Conservation (phyloP, 177 flowering plant species). For the Telopea speciosissima region DNA sequence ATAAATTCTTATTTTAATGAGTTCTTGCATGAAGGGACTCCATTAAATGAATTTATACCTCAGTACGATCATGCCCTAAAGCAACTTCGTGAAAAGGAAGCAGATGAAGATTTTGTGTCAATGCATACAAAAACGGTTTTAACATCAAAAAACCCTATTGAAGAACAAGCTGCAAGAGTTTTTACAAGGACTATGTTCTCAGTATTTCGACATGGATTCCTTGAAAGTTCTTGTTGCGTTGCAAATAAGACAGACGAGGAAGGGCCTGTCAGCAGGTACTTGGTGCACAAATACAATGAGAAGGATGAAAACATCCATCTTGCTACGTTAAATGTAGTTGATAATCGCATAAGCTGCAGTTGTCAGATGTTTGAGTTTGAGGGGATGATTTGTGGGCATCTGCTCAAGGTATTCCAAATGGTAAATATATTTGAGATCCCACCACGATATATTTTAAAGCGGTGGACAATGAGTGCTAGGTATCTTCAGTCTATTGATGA, state of each 20-base stretch:
- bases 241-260: conserved; percentile 46
- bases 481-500: conserved; percentile 15
- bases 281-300: conserved; percentile 37
- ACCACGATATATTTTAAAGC: conserved; percentile 40
- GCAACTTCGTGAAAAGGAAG: conserved; percentile 45
- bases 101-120: conserved; percentile 44
- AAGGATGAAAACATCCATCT: conserved; percentile 36
- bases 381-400: conserved; percentile 59
- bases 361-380: conserved; percentile 63
- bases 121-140: conserved; percentile 33
- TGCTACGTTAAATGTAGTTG: conserved; percentile 37
- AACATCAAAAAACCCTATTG: conserved; percentile 53
- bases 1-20: conserved; percentile 37
- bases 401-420: conserved; percentile 41
- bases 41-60: conserved; percentile 37
- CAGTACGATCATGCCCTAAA: conserved; percentile 40
- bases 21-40: conserved; percentile 33
- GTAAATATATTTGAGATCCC: conserved; percentile 47
- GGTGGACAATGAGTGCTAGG: conserved; percentile 55
- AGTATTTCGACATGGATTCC: conserved; percentile 50
- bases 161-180: conserved; percentile 53
- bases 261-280: conserved; percentile 35
- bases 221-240: conserved; percentile 35
- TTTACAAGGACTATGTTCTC: conserved; percentile 45
- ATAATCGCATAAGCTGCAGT: conserved; percentile 39